Percentiles rank a stretch among this genome's conserved stretches.
phyloP scores from a whole-genome alignment of 305 asterid species.

The Plantago rigida region DNA sequence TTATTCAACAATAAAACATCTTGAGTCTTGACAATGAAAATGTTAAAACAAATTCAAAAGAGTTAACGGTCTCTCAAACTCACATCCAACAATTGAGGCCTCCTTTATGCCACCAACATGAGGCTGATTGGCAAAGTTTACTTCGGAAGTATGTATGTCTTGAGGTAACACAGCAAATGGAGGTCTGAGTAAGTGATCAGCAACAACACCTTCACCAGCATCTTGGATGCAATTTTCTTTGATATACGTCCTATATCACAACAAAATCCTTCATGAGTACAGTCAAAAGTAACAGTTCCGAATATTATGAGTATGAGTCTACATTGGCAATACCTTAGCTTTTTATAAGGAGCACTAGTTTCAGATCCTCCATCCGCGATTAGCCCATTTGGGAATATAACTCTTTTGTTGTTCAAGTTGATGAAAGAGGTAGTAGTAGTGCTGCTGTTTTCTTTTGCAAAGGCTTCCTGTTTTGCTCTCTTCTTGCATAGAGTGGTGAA shows the following conservation, averaged over 20 bases:
- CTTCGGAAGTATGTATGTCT: slow-evolving; percentile 36
- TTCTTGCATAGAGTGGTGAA: slow-evolving; percentile 93
- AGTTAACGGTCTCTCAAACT: slow-evolving; percentile 25
- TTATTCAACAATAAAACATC: not conserved
- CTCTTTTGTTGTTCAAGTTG: slow-evolving; percentile 77
- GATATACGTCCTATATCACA: slow-evolving; percentile 40
- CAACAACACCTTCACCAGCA: slow-evolving; percentile 35
- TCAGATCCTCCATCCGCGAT: slow-evolving; percentile 42
- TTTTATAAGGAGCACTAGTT: slow-evolving; percentile 48
- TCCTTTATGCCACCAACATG: slow-evolving; percentile 29
- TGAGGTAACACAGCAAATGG: slow-evolving; percentile 64
- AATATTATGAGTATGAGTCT: slow-evolving; percentile 21
- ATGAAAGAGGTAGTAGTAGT: slow-evolving; percentile 41
- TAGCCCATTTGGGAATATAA: slow-evolving; percentile 48
- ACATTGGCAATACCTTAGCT: slow-evolving; percentile 48
- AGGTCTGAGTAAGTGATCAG: slow-evolving; percentile 49
- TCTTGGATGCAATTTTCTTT: slow-evolving; percentile 30
- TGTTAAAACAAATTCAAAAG: slow-evolving; percentile 4
- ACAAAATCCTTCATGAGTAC: slow-evolving; percentile 4
- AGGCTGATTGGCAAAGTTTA: slow-evolving; percentile 32
- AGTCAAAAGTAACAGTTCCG: slow-evolving; percentile 6
- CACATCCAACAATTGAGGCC: slow-evolving; percentile 33
- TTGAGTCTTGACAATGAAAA: slow-evolving; percentile 1
- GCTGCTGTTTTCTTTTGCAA: slow-evolving; percentile 72
- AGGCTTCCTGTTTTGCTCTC: slow-evolving; percentile 80